Base-by-base conservation (phyloP, 2,329 filamentous ascomycete genomes). In the Fusarium sacchari region DNA sequence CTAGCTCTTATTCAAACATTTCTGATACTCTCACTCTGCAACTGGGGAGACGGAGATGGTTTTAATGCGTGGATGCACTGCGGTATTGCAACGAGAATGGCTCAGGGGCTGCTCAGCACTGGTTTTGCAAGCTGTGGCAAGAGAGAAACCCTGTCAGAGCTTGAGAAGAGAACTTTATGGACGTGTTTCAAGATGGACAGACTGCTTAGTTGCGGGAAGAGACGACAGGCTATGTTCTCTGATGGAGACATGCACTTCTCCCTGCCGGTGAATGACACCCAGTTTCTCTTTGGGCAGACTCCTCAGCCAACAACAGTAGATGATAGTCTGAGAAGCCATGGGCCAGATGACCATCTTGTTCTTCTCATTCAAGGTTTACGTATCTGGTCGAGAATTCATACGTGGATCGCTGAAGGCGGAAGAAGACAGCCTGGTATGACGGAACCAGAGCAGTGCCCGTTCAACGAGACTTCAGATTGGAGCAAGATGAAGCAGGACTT, bases 11-110 rank as follows among this genome's bases (percentile, higher is more conserved):
- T 77, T 3, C 75, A 78, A 13, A 69, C 75, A 0, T 76, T 75
- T 6, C 59, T 78, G 12, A 72, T 78, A 9, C 24, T 78, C 0
- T 74, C 76, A 0, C 50, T 78, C 1, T 77, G 75, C 32, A 74
- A 76, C 32, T 78, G 76, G 76, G 76, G 76, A 1, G 73, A 78
- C 3, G 75, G 76, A 0, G 75, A 78, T n/a, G 76, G 76, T 0
- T 78, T 78, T 36, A 77, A 66, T 24, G 76, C 76, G 1, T 78
- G 76, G 76, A 78, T 78, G 76, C 76, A 78, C 4, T 74, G 69
- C 0, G 76, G 76, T 1, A 76, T 78, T 26, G 76, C 76, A 2
- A 72, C 73, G 0, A 49, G 76, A 22, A 78, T 78, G 76, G 76
- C 75, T 2, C 76, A 77, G 20, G 76, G 76, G 0, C 22, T 77